Percentiles rank a stretch among this genome's conserved stretches.
These are phyloP conservation scores for Carex kokanica DNA, from an alignment of 176 grass and related monocot species.

Conservation along the genomic window DNA sequence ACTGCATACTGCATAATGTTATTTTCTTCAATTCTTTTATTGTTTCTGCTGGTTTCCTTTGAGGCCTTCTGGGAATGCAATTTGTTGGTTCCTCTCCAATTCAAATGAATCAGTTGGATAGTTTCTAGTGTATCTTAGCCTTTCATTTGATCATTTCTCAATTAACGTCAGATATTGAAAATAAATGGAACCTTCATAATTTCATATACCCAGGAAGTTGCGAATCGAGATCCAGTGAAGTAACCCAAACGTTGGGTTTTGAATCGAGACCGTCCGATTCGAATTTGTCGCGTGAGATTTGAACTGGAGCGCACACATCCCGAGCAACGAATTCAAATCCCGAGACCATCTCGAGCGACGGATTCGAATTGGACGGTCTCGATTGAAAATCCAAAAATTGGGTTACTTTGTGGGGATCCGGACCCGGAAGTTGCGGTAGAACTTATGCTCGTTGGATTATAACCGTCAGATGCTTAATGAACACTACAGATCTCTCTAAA, in stretches of 20 bases:
- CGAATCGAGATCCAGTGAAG: no score
- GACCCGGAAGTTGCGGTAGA: background rate
- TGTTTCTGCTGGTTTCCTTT: background rate
- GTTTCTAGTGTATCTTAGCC: background rate
- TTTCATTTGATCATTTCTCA: background rate
- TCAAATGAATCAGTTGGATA: background rate
- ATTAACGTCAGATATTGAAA: background rate
- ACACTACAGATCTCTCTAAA: background rate
- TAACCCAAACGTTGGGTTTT: no score
- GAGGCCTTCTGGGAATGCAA: no score
- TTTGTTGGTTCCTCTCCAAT: background rate
- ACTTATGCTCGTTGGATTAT: background rate
- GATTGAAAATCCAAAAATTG: no score
- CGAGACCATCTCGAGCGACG: no score
- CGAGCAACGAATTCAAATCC: no score
- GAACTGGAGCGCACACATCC: no score
- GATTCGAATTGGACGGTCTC: no score
- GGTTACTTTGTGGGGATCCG: no score
- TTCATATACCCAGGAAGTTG: background rate
- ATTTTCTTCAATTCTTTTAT: background rate
- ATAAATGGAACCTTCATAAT: background rate
- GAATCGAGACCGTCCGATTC: no score
- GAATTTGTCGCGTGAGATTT: no score
- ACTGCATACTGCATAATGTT: background rate
- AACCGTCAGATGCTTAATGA: background rate